A percentile compares a stretch with the other conserved stretches of the same genome.
Conservation (phyloP, 192 early-diverging fungal species). For the Coemansia sp. region DNA sequence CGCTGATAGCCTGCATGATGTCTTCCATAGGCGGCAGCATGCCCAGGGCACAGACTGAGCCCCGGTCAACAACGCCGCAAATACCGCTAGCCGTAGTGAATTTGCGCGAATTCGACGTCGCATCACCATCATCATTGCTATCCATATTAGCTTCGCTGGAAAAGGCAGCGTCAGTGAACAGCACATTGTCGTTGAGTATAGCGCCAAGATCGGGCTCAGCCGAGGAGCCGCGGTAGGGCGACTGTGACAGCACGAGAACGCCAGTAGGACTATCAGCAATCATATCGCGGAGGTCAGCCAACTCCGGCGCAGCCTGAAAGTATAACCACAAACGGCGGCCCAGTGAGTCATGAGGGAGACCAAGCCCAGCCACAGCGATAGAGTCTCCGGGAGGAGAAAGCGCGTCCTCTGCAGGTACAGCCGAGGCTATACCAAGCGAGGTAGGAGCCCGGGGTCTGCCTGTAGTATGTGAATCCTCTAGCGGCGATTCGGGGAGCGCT, state of each 20-base stretch:
- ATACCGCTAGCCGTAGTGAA: slow-evolving; percentile 49
- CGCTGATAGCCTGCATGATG: slow-evolving; percentile 31
- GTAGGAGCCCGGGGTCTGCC: not conserved
- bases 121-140: not conserved
- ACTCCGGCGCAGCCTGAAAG: slow-evolving; percentile 29
- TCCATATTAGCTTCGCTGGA: not conserved
- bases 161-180: slow-evolving; percentile 31
- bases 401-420: not conserved
- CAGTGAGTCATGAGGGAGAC: slow-evolving; percentile 34
- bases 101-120: slow-evolving; percentile 9
- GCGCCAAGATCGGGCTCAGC: slow-evolving; percentile 21
- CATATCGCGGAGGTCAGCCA: slow-evolving; percentile 45
- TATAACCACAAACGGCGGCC: slow-evolving; percentile 44
- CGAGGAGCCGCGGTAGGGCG: not conserved
- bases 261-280: slow-evolving; percentile 31
- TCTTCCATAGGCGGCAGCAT: slow-evolving; percentile 52
- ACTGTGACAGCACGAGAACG: slow-evolving; percentile 25
- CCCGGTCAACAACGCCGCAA: slow-evolving; percentile 35
- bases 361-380: not conserved
- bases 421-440: not conserved
- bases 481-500: not conserved
- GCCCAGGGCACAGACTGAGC: slow-evolving; percentile 37
- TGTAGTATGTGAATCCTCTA: not conserved
- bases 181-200: slow-evolving; percentile 43
- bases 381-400: not conserved